phyloP scores from a whole-genome alignment of 1,139 yeast species.

The Candida tetrigidarum region DNA sequence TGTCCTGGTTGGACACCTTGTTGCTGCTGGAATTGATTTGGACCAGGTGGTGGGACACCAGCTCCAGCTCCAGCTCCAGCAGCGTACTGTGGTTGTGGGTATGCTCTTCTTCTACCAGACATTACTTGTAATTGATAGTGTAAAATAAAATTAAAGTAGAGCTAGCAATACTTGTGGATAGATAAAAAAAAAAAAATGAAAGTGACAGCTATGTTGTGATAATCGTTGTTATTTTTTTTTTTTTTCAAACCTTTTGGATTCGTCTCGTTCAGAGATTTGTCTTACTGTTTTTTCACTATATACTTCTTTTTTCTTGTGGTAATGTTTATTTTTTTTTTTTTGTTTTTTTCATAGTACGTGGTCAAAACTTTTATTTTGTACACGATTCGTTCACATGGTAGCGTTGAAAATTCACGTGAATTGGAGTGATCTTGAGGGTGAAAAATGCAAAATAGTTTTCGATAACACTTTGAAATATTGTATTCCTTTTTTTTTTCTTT shows the following conservation, averaged over 20 bases:
- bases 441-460: not conserved
- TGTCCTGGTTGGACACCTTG: slow-evolving; percentile 16
- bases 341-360: slow-evolving; percentile 8
- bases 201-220: not conserved
- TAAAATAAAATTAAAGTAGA: not conserved
- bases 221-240: not conserved
- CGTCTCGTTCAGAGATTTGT: slow-evolving; percentile 6
- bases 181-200: not conserved
- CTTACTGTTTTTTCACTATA: not conserved
- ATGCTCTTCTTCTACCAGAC: slow-evolving; percentile 59
- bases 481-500: not conserved
- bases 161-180: not conserved
- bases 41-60: slow-evolving; percentile 10
- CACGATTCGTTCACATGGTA: not conserved
- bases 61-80: slow-evolving; percentile 25
- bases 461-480: not conserved
- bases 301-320: not conserved
- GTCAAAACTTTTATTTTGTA: slow-evolving; percentile 4
- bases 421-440: slow-evolving; percentile 3
- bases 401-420: slow-evolving; percentile 6
- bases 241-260: not conserved
- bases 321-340: not conserved
- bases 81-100: slow-evolving; percentile 68
- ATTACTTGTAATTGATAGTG: slow-evolving; percentile 16
- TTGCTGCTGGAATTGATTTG: slow-evolving; percentile 16